Evolutionary conservation across 192 early-diverging fungal genomes (phyloP), one percentile per base, ranked within the genome.

Genomic region (Martensiomyces pterosporus): DNA sequence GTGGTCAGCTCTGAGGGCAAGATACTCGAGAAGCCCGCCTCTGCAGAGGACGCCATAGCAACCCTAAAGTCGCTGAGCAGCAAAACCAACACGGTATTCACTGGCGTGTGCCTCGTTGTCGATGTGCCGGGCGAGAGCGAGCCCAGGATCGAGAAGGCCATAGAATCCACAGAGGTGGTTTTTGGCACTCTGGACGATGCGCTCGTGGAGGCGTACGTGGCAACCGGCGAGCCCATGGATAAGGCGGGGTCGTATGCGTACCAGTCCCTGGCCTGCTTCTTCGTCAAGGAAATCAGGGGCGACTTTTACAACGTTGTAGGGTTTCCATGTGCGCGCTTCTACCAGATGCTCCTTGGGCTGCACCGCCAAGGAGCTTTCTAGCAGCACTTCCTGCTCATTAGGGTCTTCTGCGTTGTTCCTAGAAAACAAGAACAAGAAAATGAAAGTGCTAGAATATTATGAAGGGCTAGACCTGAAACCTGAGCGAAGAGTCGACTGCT

Each of bases 201-300:
- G n/a, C 43, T 76, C 33, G 67, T 92, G 26, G 55, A 82, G 17
- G 82, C 79, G 1, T 95, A 84, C 35, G 76, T 84, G 8, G 57
- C 48, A 1, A 82, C 82, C 6, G 78, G 76, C 6, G 82, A 85
- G 41, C 82, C 81, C 5, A 68, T 79, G 69, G 86, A 88, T 46
- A 89, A 91, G 65, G 86, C 92, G 18, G 93, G 91, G 8, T 79
- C 76, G 12, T 94, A 94, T 55, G 92, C 88, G 6, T 90, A 90
- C 52, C 92, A 94, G 70, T 82, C 81, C 9, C 62, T 80, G 33
- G 90, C 84, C 9, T 52, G 82, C 24, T 66, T 84, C 43, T 80
- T 94, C 39, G 75, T 92, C 24, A 73, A 79, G 47, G 60, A 76
- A 21, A 89, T 94, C 32, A 47, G 83, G 5, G 92, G 92, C 15